Percentiles rank a stretch among this genome's conserved stretches.
These are phyloP conservation scores for Capsicum pubescens DNA, from an alignment of 257 asterid genomes.

Conservation along the genomic window DNA sequence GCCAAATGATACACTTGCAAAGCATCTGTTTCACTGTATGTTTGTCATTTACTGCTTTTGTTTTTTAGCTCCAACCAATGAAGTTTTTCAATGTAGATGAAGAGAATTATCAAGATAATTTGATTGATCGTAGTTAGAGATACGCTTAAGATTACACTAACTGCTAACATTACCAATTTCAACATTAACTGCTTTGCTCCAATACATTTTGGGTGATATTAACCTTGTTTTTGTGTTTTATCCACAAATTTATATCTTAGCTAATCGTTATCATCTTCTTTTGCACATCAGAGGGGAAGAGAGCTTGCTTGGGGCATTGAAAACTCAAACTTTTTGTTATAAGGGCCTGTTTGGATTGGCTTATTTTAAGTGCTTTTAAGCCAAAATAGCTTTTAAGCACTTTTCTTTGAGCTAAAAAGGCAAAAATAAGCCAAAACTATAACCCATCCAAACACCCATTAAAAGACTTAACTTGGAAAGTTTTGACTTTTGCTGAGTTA, in stretches of 20 bases:
- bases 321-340: neutral
- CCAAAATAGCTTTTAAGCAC: too few relatives aligned
- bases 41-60: conserved; percentile 42
- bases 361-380: too few relatives aligned
- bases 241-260: neutral
- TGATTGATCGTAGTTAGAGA: conserved; percentile 15
- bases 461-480: neutral
- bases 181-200: neutral
- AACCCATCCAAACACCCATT: too few relatives aligned
- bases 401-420: too few relatives aligned
- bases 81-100: neutral
- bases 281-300: neutral
- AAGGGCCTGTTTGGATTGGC: too few relatives aligned
- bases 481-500: neutral
- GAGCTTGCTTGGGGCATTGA: neutral
- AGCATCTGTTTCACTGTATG: conserved; percentile 94
- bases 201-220: neutral
- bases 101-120: neutral
- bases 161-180: too few relatives aligned
- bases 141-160: neutral
- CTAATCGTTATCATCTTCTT: neutral
- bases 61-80: neutral
- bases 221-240: neutral
- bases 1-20: conserved; percentile 98
- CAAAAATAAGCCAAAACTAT: too few relatives aligned